phyloP scores from a whole-genome alignment of 139 green algal species.

The Limnomonas spitsbergensis region DNA sequence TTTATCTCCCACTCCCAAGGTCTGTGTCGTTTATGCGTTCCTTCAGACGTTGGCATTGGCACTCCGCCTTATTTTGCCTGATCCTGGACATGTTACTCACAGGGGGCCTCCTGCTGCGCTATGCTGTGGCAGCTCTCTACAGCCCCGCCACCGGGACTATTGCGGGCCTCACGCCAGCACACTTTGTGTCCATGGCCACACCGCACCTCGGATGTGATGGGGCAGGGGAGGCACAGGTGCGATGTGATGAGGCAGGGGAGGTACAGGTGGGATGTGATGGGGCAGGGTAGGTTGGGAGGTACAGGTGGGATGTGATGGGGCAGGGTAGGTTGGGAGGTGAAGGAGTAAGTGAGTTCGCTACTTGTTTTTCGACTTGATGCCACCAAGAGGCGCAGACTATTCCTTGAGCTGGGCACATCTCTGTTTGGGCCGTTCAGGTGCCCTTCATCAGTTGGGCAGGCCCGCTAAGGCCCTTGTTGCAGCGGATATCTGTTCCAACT shows the following conservation, averaged over 20 bases:
- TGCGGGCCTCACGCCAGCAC: slow-evolving; percentile 55
- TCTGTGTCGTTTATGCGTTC: too few relatives aligned
- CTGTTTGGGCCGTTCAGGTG: slow-evolving; percentile 44
- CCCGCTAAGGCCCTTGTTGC: slow-evolving; percentile 30
- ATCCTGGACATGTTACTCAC: not conserved
- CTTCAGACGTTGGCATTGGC: too few relatives aligned
- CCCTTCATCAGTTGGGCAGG: slow-evolving; percentile 65
- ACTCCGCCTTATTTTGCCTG: too few relatives aligned
- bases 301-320: not conserved
- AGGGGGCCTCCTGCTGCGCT: slow-evolving; percentile 38
- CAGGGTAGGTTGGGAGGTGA: not conserved
- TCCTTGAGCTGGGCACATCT: not conserved
- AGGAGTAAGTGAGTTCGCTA: not conserved
- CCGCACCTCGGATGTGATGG: slow-evolving; percentile 77
- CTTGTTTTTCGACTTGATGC: not conserved
- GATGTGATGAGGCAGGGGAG: not conserved
- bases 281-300: not conserved
- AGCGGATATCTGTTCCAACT: slow-evolving; percentile 35
- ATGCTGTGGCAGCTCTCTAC: slow-evolving; percentile 53
- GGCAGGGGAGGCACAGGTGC: slow-evolving; percentile 58
- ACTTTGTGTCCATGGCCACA: slow-evolving; percentile 79
- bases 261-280: not conserved
- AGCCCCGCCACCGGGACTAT: slow-evolving; percentile 42
- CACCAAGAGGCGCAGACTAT: not conserved
- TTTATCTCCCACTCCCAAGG: not conserved